phyloP scores from a whole-genome alignment of 2,329 filamentous ascomycete genomes.

The Clonostachys byssicola region DNA sequence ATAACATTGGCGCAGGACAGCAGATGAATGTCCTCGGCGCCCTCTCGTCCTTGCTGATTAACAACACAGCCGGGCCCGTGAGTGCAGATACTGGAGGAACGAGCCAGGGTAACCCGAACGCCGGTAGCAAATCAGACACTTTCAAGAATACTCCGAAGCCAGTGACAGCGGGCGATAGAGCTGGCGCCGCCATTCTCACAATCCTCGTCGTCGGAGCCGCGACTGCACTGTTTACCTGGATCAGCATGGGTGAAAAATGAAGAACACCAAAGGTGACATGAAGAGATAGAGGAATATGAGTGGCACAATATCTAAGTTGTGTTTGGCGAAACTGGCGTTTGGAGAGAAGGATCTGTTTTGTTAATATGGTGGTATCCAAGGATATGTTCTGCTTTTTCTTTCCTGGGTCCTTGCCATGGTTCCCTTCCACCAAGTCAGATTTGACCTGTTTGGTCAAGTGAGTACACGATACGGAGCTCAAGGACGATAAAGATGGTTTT shows the following conservation, averaged over 20 bases:
- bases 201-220: constrained; percentile 33
- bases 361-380: not conserved
- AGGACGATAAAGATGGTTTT: no score
- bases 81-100: constrained; percentile 44
- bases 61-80: constrained; percentile 24
- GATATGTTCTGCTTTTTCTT: not conserved
- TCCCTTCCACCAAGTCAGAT: no score
- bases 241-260: constrained; percentile 22
- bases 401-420: not conserved
- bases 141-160: not conserved
- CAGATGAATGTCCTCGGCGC: constrained; percentile 50
- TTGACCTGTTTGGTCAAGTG: no score
- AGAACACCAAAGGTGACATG: not conserved
- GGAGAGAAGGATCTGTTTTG: not conserved
- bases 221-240: constrained; percentile 40
- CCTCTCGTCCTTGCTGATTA: constrained; percentile 42
- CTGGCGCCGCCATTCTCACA: constrained; percentile 43
- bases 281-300: no score
- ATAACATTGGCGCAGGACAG: constrained; percentile 48
- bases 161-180: constrained; percentile 11
- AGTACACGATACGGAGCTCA: no score
- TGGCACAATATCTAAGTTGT: no score
- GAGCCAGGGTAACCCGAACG: constrained; percentile 27
- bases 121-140: constrained; percentile 10
- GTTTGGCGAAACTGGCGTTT: no score